Percentiles rank a stretch among this genome's conserved stretches.
phyloP scores from a whole-genome alignment of 768 basidiomycete genomes.

The Hydnomerulius pinastri region DNA sequence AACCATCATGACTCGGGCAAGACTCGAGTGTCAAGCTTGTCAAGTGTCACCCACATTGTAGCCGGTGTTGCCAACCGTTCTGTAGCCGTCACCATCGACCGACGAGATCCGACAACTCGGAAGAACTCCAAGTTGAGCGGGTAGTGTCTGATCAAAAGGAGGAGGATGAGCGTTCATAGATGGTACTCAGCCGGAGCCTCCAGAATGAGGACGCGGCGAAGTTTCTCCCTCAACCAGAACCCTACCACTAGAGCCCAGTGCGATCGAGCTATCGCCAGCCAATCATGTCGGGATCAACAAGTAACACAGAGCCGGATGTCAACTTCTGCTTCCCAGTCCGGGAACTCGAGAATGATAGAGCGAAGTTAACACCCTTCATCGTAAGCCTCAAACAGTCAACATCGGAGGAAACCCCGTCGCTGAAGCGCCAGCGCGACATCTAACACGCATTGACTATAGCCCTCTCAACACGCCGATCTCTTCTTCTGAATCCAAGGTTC shows the following conservation, averaged over 20 bases:
- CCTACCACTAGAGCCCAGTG: no score
- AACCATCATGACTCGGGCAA: no score
- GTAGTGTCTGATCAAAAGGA: no score
- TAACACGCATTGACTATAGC: slow-evolving; percentile 29
- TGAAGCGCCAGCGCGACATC: background rate
- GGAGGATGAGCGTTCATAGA: no score
- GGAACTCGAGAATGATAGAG: slow-evolving; percentile 46
- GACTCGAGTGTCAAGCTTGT: no score
- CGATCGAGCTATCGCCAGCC: no score
- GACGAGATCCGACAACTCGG: background rate
- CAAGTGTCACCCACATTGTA: no score
- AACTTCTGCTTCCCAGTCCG: slow-evolving; percentile 56
- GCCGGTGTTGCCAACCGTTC: no score
- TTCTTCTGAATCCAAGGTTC: slow-evolving; percentile 42
- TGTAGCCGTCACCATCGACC: background rate
- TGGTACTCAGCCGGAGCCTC: no score
- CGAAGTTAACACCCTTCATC: slow-evolving; percentile 54
- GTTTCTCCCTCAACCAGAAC: background rate
- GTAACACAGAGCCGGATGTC: no score
- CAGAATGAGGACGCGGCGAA: background rate
- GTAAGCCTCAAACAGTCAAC: slow-evolving; percentile 30
- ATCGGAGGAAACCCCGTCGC: background rate
- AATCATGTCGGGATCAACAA: no score
- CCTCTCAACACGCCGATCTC: slow-evolving; percentile 43
- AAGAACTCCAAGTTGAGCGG: no score